A percentile compares a stretch with the other conserved stretches of the same genome.
Conservation (phyloP, 129 eudicot species). For the Chrysanthemum lavandulifolium region DNA sequence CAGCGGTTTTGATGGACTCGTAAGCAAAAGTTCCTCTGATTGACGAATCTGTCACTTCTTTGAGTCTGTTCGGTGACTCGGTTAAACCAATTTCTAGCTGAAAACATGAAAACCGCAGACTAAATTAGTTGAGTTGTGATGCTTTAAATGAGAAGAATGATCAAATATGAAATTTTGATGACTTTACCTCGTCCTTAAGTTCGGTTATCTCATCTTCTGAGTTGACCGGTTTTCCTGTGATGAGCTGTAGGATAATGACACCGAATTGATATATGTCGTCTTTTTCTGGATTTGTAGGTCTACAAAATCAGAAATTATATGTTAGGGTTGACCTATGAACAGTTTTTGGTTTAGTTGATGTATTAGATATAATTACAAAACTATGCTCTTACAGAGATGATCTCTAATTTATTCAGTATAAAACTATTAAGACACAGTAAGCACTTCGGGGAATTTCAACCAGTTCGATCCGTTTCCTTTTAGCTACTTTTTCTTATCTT, state of each 20-base stretch:
- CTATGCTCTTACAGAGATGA: not conserved
- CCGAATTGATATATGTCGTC: slow-evolving; percentile 84
- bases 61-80: slow-evolving; percentile 60
- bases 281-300: slow-evolving; percentile 58
- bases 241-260: slow-evolving; percentile 68
- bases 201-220: slow-evolving; percentile 60
- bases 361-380: not conserved
- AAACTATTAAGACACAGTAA: not conserved
- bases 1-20: slow-evolving; percentile 77
- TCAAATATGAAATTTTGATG: not conserved
- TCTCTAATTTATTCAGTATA: not conserved
- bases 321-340: slow-evolving; percentile 13
- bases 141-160: not conserved
- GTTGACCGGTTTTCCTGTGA: slow-evolving; percentile 64
- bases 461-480: not conserved
- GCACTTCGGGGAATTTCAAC: not conserved
- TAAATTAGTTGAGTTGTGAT: not conserved
- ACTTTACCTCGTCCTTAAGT: slow-evolving; percentile 61
- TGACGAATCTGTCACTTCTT: slow-evolving; percentile 55
- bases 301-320: not conserved
- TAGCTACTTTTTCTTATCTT: not conserved
- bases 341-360: not conserved
- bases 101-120: slow-evolving; percentile 5
- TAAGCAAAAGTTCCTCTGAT: slow-evolving; percentile 80
- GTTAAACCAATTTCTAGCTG: slow-evolving; percentile 82